phyloP scores from a whole-genome alignment of 257 asterid species.

The Penstemon eatonii region DNA sequence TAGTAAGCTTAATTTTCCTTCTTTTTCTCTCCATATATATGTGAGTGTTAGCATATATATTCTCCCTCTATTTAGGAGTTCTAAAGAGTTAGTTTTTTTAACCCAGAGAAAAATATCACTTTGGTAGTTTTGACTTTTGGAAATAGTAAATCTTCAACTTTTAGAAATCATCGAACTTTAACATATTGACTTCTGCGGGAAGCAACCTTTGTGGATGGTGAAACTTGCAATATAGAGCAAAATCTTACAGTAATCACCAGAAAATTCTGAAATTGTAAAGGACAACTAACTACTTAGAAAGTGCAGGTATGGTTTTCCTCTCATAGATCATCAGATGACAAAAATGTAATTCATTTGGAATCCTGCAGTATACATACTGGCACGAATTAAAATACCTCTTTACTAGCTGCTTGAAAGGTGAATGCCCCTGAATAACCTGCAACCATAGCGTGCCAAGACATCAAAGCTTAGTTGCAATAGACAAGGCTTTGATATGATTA shows the following conservation, averaged over 20 bases:
- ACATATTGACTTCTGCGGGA: not conserved
- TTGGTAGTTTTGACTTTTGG: not conserved
- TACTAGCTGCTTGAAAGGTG: conserved; percentile 74
- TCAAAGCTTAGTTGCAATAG: not conserved
- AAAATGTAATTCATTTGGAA: conserved; percentile 4
- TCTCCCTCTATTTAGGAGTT: not conserved
- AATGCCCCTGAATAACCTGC: conserved; percentile 95
- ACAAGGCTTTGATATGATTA: conserved; percentile 13
- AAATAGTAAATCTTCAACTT: not conserved
- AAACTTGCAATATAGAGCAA: conserved; percentile 7
- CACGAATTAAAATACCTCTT: conserved; percentile 46
- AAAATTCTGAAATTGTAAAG: not conserved
- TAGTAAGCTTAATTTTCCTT: conserved; percentile 11
- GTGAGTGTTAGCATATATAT: not conserved
- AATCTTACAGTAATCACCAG: not conserved
- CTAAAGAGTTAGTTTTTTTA: not conserved
- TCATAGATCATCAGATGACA: conserved; percentile 7
- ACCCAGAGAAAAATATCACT: not conserved
- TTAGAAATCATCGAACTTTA: not conserved
- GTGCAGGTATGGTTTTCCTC: not conserved
- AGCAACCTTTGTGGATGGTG: conserved; percentile 14
- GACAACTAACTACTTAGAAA: not conserved
- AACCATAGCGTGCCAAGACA: conserved; percentile 27
- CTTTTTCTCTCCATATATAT: not conserved
- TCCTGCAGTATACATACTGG: conserved; percentile 11